A percentile compares a stretch with the other conserved stretches of the same genome.
These are phyloP conservation scores for Ogataea sp. DNA, from an alignment of 805 yeast genomes.

Conservation along the genomic window DNA sequence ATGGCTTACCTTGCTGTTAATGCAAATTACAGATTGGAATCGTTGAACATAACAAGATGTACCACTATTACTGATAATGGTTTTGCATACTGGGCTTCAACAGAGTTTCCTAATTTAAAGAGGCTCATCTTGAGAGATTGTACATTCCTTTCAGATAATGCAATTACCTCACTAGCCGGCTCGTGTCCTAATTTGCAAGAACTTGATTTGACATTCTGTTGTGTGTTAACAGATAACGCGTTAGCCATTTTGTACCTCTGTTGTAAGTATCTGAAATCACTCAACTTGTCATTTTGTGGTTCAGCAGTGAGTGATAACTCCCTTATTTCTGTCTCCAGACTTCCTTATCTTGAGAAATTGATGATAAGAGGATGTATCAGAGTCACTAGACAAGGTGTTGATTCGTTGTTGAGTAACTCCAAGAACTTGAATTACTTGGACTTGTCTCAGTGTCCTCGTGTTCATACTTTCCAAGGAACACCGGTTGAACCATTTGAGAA, in stretches of 20 bases:
- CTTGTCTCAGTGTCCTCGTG: conserved; percentile 67
- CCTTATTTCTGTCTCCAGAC: conserved; percentile 49
- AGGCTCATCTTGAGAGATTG: conserved; percentile 59
- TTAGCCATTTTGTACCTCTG: conserved; percentile 60
- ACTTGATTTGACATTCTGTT: conserved; percentile 64
- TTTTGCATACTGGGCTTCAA: conserved; percentile 55
- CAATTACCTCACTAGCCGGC: conserved; percentile 53
- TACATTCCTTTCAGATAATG: conserved; percentile 60
- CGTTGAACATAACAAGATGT: conserved; percentile 62
- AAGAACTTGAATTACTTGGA: conserved; percentile 44
- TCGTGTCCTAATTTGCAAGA: conserved; percentile 50
- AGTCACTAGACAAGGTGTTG: conserved; percentile 72
- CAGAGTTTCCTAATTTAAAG: conserved; percentile 44
- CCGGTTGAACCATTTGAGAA: conserved; percentile 48
- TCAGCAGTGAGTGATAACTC: conserved; percentile 73
- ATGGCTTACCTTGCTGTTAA: conserved; percentile 55
- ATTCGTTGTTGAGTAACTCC: conserved; percentile 52
- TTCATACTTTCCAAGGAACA: conserved; percentile 52
- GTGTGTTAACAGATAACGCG: conserved; percentile 63
- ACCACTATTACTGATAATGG: conserved; percentile 74
- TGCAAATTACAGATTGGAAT: conserved; percentile 46
- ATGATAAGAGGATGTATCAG: conserved; percentile 63
- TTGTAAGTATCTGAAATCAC: conserved; percentile 43
- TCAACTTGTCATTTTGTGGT: conserved; percentile 70
- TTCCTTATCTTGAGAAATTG: conserved; percentile 39